Evolutionary conservation across 2,329 filamentous ascomycete genomes (phyloP).

Genomic region (Trichoderma breve): DNA sequence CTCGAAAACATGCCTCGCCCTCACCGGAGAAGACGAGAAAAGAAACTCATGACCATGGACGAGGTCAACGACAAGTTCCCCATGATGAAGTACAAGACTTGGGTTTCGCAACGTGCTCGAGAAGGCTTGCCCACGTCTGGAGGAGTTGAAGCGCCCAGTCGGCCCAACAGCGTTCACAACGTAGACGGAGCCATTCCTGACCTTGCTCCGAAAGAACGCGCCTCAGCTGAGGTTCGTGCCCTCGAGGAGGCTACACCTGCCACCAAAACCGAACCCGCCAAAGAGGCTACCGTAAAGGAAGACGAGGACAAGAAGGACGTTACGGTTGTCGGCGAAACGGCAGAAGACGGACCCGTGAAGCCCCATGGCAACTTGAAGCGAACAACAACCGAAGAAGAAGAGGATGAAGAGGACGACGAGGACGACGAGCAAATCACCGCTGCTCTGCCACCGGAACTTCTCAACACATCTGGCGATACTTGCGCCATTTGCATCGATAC

Average conservation of each 20-base stretch:
- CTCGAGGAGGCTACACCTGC: slow-evolving; percentile 20
- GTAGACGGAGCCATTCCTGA: slow-evolving; percentile 55
- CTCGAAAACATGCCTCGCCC: slow-evolving; percentile 80
- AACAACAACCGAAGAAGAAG: slow-evolving; percentile 40
- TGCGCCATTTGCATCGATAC: slow-evolving; percentile 96
- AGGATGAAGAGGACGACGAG: slow-evolving; percentile 58
- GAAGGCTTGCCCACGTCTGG: slow-evolving; percentile 81
- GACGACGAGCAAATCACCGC: slow-evolving; percentile 82
- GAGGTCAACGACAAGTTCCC: slow-evolving; percentile 98
- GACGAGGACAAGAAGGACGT: slow-evolving; percentile 9
- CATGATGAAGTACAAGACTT: slow-evolving; percentile 92
- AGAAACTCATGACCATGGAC: slow-evolving; percentile 99
- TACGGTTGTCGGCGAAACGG: not conserved
- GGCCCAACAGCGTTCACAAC: slow-evolving; percentile 70
- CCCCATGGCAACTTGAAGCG: slow-evolving; percentile 37
- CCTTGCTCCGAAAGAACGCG: slow-evolving; percentile 44
- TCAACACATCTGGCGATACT: slow-evolving; percentile 81
- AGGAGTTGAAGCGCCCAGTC: slow-evolving; percentile 74
- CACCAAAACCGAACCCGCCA: slow-evolving; percentile 23
- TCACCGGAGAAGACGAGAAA: slow-evolving; percentile 84
- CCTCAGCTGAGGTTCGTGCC: slow-evolving; percentile 43
- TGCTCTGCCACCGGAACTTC: slow-evolving; percentile 75
- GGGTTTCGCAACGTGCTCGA: slow-evolving; percentile 79
- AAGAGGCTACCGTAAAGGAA: slow-evolving; percentile 22
- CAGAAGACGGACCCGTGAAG: slow-evolving; percentile 22